phyloP scores from a whole-genome alignment of 495 filamentous ascomycete species.

The Podospora pseudopauciseta region DNA sequence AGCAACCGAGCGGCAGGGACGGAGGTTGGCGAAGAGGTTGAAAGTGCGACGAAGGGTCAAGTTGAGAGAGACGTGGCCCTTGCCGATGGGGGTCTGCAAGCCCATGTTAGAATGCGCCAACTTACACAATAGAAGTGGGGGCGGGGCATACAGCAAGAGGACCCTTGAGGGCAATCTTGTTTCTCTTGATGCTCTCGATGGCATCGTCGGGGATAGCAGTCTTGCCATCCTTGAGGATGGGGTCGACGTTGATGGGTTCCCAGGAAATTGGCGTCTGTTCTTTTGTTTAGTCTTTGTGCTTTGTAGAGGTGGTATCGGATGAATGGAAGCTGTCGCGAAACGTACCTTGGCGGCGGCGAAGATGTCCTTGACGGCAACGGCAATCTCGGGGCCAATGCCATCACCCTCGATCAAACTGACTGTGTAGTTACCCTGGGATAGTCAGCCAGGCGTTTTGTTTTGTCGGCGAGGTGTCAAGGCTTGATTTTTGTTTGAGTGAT shows the following conservation, averaged over 20 bases:
- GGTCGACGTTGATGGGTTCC: slow-evolving; percentile 95
- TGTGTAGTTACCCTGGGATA: slow-evolving; percentile 79
- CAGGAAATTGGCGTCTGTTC: slow-evolving; percentile 83
- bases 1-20: slow-evolving; percentile 91
- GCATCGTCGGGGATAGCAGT: slow-evolving; percentile 85
- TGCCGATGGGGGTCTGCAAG: slow-evolving; percentile 85
- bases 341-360: slow-evolving; percentile 90
- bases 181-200: slow-evolving; percentile 83
- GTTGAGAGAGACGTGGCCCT: slow-evolving; percentile 98
- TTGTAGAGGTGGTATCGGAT: slow-evolving; percentile 18
- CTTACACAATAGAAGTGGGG: background rate
- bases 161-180: slow-evolving; percentile 95
- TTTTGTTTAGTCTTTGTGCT: slow-evolving; percentile 6
- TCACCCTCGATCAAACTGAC: slow-evolving; percentile 98
- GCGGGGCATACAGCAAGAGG: slow-evolving; percentile 76
- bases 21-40: slow-evolving; percentile 99
- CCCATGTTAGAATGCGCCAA: slow-evolving; percentile 13
- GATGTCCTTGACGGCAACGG: slow-evolving; percentile 96
- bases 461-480: slow-evolving; percentile 1
- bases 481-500: slow-evolving; percentile 40
- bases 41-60: slow-evolving; percentile 96
- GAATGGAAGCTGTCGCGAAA: slow-evolving; percentile 18
- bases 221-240: slow-evolving; percentile 85
- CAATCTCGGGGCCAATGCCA: slow-evolving; percentile 96
- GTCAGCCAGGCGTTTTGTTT: slow-evolving; percentile 19